Evolutionary conservation across 495 filamentous ascomycete genomes (phyloP), one percentile per base, ranked within the genome.

Genomic region (Schizothecium vesticola): DNA sequence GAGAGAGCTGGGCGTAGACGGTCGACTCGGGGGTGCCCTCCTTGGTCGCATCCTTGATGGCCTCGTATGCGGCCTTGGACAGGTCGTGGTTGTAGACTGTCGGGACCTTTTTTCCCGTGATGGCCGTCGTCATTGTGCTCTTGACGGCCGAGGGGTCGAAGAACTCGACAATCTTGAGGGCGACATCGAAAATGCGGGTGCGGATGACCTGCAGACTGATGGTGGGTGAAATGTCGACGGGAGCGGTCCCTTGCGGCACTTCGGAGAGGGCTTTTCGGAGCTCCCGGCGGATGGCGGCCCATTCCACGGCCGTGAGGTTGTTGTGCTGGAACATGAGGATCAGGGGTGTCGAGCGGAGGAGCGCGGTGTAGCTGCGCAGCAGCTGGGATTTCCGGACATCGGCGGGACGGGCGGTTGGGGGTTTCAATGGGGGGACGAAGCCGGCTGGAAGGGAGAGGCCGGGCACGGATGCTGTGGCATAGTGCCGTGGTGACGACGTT

Each of bases 291-390:
- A 99, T 86, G 13, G 89, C 88, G 29, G 88, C 84, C 94, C 93
- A 97, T 86, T 99, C 95, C 56, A 84, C 82, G 5, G 93, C 88
- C 63, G 89, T 91, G 63, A 99, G 82, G 78, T 97, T 98, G 85
- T 94, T 97, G 85, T 98, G 95, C 80, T 98, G 94, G 85, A 99
- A 94, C 73, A 98, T 82, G 67, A 99, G 86, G 74, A 97, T 89
- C 25, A 98, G 80, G 59, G 95, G 93, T 21, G 91, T 89, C 51
- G 93, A 93, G 57, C 91, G 92, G 69, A 99, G 87, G 68, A 97
- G 84, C 9, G 96, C 96, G 67, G 94, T 94, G 82, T 99, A 99
- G 78, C 91, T 87, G 61, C 95, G 89, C 71, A 96, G 90, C 58
- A 99, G 89, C 78, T 98, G 94, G n/a, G 94, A 89, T 82, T 97